phyloP scores from a whole-genome alignment of 306 rosid genomes.

The Trichosanthes truncata region DNA sequence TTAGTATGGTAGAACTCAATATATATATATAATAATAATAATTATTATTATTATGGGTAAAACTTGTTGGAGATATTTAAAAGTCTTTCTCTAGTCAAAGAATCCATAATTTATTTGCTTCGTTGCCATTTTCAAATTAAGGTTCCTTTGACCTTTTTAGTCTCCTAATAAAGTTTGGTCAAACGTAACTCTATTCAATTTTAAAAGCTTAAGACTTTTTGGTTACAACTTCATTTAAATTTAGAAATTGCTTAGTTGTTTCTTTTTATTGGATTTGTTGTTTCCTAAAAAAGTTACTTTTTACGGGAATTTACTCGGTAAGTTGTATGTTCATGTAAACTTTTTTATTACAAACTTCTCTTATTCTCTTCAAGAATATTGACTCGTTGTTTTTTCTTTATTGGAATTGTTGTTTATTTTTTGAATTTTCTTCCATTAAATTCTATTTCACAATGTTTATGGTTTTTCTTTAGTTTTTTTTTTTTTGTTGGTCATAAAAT shows the following conservation, averaged over 20 bases:
- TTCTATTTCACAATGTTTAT: too few relatives aligned
- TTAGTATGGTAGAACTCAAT: too few relatives aligned
- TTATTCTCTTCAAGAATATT: too few relatives aligned
- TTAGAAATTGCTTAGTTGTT: not conserved
- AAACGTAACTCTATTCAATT: not conserved
- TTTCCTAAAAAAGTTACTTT: not conserved
- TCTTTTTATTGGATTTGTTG: not conserved
- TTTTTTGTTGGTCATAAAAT: too few relatives aligned
- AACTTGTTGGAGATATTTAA: not conserved
- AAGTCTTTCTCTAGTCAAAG: not conserved
- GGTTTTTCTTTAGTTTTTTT: too few relatives aligned
- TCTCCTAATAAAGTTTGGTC: slow-evolving; percentile 7
- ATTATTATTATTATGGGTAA: not conserved
- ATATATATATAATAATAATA: too few relatives aligned
- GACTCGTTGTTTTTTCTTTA: too few relatives aligned
- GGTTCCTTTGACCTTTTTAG: not conserved
- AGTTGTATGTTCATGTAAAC: too few relatives aligned
- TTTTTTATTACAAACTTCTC: too few relatives aligned
- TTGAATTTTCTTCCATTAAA: too few relatives aligned
- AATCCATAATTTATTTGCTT: not conserved
- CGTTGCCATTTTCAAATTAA: not conserved
- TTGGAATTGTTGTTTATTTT: too few relatives aligned
- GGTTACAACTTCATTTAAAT: not conserved
- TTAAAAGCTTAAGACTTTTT: not conserved
- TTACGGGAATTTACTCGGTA: too few relatives aligned